phyloP scores from a whole-genome alignment of 192 early-diverging fungal species.

The Geosiphon pyriformis region DNA sequence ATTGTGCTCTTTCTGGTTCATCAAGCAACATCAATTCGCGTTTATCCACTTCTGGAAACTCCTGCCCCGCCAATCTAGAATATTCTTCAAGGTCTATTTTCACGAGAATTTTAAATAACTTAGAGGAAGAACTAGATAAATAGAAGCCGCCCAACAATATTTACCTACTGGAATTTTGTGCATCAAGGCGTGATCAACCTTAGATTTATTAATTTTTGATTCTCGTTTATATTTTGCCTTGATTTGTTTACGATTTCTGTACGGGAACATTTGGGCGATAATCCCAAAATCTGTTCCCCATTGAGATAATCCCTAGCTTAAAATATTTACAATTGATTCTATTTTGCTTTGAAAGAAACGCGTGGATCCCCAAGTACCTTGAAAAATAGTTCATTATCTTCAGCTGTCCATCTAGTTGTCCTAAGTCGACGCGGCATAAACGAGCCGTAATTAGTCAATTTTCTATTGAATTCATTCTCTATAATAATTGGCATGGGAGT shows the following conservation, averaged over 20 bases:
- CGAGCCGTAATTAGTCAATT: constrained; percentile 30
- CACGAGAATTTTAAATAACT: too few relatives aligned
- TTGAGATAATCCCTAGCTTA: constrained; percentile 31
- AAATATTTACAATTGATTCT: not conserved
- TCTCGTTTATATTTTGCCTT: constrained; percentile 42
- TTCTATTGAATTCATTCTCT: constrained; percentile 31
- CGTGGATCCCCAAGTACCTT: constrained; percentile 28
- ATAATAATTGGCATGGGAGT: constrained; percentile 34
- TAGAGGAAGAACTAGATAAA: too few relatives aligned
- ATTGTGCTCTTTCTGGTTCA: not conserved
- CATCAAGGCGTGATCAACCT: constrained; percentile 30
- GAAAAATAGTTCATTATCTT: constrained; percentile 39
- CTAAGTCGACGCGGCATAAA: constrained; percentile 20
- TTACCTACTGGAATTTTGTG: constrained; percentile 33
- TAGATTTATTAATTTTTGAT: constrained; percentile 26
- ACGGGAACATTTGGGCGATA: constrained; percentile 32
- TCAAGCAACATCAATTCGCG: not conserved
- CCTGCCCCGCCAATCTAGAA: not conserved
- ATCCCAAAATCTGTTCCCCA: constrained; percentile 47
- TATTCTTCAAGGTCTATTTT: not conserved
- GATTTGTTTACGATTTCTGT: constrained; percentile 32
- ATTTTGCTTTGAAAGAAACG: too few relatives aligned
- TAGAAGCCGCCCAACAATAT: too few relatives aligned
- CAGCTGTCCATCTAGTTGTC: constrained; percentile 33
- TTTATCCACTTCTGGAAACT: not conserved